Base-by-base conservation (phyloP, 176 grass and related monocot species). In the Tillandsia fasciculata region DNA sequence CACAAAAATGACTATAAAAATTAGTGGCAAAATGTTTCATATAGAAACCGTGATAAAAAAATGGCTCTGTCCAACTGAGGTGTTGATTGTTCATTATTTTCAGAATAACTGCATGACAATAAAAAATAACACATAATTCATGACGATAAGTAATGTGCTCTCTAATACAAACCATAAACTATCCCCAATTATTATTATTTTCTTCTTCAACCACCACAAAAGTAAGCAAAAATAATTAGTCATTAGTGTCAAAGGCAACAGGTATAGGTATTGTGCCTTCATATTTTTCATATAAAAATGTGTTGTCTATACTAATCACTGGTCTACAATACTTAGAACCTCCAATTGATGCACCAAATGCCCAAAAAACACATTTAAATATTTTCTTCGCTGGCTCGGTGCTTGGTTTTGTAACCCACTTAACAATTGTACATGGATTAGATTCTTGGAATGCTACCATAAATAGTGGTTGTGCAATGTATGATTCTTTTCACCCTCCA, bases 401-500 rank as follows among this genome's bases (percentile, higher is more conserved):
- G 10, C 58, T 74, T 18, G 12, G 17, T 24, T 74, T 53, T 26
- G 72, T 63, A 53, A 33, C 48, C 53, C 8, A 74, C 47, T 74
- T 74, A 47, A 64, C 71, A 17, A 63, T 64, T 64, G 71, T 74
- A 49, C 52, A 51, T 22, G 71, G 26, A 51, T 74, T 74, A 12
- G 71, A 64, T 49, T 11, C 28, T 22, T 74, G 53, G 48, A 74
- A 63, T 17, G 52, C 26, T 20, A 48, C 50, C 49, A 74, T 63
- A 49, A 74, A 74, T 24, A 59, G 71, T 63, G 54, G 42, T 24
- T 47, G 71, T 8, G 64, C 48, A 48, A 59, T 64, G 64, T 74
- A 64, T 64, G 71, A 74, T 74, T 74, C 71, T 48, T 48, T 64
- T 51, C 71, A 74, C 29, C 64, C 71, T 59, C 71, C 71, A 64